Base-by-base conservation (phyloP, 108 stramenopile species). In the Cyclostephanos invisitatus region DNA sequence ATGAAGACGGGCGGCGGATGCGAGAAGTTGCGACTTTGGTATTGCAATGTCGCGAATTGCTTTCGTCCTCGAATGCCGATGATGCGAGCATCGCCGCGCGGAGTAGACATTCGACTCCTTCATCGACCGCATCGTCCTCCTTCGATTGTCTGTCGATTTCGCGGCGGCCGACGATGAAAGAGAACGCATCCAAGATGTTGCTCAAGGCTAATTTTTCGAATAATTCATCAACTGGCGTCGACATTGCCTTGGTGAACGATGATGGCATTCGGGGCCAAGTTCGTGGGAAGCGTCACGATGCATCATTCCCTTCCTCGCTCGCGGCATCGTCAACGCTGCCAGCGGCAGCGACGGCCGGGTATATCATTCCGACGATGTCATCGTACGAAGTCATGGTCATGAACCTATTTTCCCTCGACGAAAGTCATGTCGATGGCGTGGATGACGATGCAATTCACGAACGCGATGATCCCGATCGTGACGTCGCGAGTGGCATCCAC, bases 21-120 rank as follows among this genome's bases (percentile, higher is more conserved):
- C 38, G 49, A 42, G 66, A 78, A n/a, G 28, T 89, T 46, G 90
- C 90, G 4, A 29, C 72, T 25, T 72, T 87, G 46, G 79, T 89
- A n/a, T 63, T 87, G 38, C 68, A 85, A 59, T 86, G 85, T 51
- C 78, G 83, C 18, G 84, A 85, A 48, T 25, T 83, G 25, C 38
- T 81, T n/a, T 15, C 62, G n/a, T 51, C 46, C 36, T 47, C 25
- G 28, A 57, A 32, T n/a, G n/a, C n/a, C 29, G 25, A 56, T 27
- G 29, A 32, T 27, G 56, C 14, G 1, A 11, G 10, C 29, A 29
- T 9, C 44, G 44, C 14, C 44, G 14, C 14, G 3, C 44, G 40
- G 5, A 8, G 8, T 3, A 1, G 40, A 37, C 12, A 8, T 14
- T 15, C 44, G 11, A 15, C 14, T 25, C n/a, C n/a, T n/a, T n/a